Base-by-base conservation (phyloP, 2,329 filamentous ascomycete species). In the Sclerotinia spermophila region DNA sequence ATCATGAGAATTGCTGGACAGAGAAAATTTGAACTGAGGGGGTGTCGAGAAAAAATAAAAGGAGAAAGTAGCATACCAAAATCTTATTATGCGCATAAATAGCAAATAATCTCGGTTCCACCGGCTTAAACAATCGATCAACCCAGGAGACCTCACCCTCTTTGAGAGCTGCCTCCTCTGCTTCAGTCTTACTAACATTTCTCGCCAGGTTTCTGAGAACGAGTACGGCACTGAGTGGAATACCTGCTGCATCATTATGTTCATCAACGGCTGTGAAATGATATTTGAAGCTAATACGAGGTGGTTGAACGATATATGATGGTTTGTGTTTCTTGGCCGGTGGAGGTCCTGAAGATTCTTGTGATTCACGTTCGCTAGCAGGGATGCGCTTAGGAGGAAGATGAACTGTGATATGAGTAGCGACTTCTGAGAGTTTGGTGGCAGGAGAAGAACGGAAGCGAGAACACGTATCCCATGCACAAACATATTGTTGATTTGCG, bases 201-300 rank as follows among this genome's bases (percentile, higher is more conserved):
- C 85, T 86, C 19, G 92, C 92, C 72, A 96, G 87, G 78, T 96
- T 96, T 42, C 92, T 87, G 60, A 96, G 84, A 48, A 96, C 91
- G 40, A 95, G 84, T 21, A 91, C 89, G 3, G 91, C 90, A 69
- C 90, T 92, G 10, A 95, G 84, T n/a, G 92, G 91, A 48, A 95
- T 89, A 7, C 92, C 92, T 1, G 90, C 90, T 3, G 92, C 90
- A 77, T 93, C 86, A 3, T 85, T 82, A 7, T 84, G 81, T 13
- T 83, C 83, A 72, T 88, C 86, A 51, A 83, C 84, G 59, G 83
- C 79, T 5, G 88, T 90, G 77, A 88, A 84, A 72, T 89, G 85
- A 76, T 83, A 86, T 1, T 82, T 81, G 42, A 90, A 79, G 8
- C 81, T 80, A 79, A 89, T 84, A 7, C 84, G 87, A 78, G 84